Evolutionary conservation across 768 basidiomycete genomes (phyloP), one percentile per base, ranked within the genome.

Genomic region (Nidularia sp.): DNA sequence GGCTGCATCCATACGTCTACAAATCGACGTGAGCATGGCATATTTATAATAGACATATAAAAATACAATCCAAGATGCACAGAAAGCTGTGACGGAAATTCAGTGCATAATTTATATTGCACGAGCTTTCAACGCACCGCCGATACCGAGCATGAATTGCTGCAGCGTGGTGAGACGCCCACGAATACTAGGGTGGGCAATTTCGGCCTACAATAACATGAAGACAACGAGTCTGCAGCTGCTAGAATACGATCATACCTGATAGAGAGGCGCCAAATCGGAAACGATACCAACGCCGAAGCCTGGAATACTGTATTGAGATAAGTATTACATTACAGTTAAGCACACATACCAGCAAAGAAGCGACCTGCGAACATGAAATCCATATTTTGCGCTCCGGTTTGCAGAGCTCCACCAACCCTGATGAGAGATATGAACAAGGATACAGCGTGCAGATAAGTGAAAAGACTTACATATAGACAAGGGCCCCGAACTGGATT

Each of bases 181-280:
- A n/a, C 79, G 70, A 42, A 80, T 80, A 64, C 74, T 76, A 0
- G 80, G 79, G 53, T 80, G 78, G 1, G 80, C 77, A 48, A 84
- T 82, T 63, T 82, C 80, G 13, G 80, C 75, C 66, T 72, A 36
- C 4, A 25, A 4, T 13, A 46, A 12, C 12, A 48, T 8, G 13
- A 18, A 53, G 45, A 35, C 22, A 22, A 18, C 2, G 4, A 8
- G 7, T 22, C 18, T 4, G 48, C 22, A 3, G 13, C 10, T 22
- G 33, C 35, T 6, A 4, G 36, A 15, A 29, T 29, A 5, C 4
- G 25, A 4, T 48, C 35, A 34, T 52, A 68, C 73, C 64, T 83
- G 80, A 60, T 84, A 83, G 7, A 84, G 60, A 29, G 77, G 74
- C 4, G 76, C 75, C 13, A 78, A 63, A 60, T 78, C 75, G 6